Conservation (phyloP, 768 basidiomycete genomes). For the Auricularia heimuer region DNA sequence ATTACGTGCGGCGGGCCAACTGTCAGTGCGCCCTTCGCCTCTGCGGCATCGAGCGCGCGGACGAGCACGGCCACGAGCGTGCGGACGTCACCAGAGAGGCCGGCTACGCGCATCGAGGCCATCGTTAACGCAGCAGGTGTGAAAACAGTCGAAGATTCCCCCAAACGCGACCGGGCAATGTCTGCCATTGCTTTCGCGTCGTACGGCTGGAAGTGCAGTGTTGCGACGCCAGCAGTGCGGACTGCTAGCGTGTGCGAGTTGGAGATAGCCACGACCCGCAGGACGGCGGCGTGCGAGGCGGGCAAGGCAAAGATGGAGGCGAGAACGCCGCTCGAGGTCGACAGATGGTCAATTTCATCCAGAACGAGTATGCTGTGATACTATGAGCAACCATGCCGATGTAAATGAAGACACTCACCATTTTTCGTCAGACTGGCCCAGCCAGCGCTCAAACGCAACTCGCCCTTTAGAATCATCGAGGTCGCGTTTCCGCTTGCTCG, state of each 20-base stretch:
- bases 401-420: slow-evolving; percentile 29
- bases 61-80: slow-evolving; percentile 72
- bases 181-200: slow-evolving; percentile 57
- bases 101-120: slow-evolving; percentile 70
- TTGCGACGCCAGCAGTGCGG: slow-evolving; percentile 33
- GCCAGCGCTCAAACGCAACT: slow-evolving; percentile 1
- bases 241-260: slow-evolving; percentile 77
- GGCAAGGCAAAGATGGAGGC: slow-evolving; percentile 61
- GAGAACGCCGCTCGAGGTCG: slow-evolving; percentile 40
- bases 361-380: slow-evolving; percentile 57
- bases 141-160: slow-evolving; percentile 41
- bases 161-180: slow-evolving; percentile 33
- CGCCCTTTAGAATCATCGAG: slow-evolving; percentile 11
- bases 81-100: slow-evolving; percentile 75
- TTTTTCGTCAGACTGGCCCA: slow-evolving; percentile 31
- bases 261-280: slow-evolving; percentile 77
- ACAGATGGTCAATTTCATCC: slow-evolving; percentile 79
- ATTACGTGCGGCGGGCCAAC: background rate
- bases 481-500: slow-evolving; percentile 34
- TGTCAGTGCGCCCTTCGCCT: slow-evolving; percentile 15
- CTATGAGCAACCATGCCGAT: slow-evolving; percentile 3
- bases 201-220: slow-evolving; percentile 77
- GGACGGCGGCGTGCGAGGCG: slow-evolving; percentile 35
- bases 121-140: slow-evolving; percentile 55
- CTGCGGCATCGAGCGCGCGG: slow-evolving; percentile 64